Percentiles rank a stretch among this genome's conserved stretches.
phyloP scores from a whole-genome alignment of 2,329 filamentous ascomycete species.

The Hortaea sp. region DNA sequence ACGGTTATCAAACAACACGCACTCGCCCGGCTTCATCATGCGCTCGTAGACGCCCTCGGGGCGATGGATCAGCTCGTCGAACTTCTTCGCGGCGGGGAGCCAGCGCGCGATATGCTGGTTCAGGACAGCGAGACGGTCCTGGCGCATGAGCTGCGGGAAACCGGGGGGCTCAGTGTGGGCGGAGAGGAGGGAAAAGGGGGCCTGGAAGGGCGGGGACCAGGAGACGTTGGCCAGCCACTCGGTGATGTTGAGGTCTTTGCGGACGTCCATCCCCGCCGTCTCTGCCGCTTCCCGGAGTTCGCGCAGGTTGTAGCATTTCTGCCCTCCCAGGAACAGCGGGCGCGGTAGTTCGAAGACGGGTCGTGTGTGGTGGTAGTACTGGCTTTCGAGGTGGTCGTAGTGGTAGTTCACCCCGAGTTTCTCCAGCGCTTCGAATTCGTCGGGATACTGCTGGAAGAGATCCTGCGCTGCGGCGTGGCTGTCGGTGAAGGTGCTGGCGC shows the following conservation, averaged over 20 bases:
- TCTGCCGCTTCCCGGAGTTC: background rate
- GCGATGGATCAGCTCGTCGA: slow-evolving; percentile 51
- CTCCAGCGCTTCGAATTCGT: slow-evolving; percentile 8
- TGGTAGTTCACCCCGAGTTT: slow-evolving; percentile 37
- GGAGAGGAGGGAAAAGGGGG: slow-evolving; percentile 14
- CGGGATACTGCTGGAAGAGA: slow-evolving; percentile 13
- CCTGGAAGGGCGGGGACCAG: slow-evolving; percentile 30
- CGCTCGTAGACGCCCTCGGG: slow-evolving; percentile 55
- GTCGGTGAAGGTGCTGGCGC: slow-evolving; percentile 80
- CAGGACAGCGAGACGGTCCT: background rate
- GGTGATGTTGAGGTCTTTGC: slow-evolving; percentile 4
- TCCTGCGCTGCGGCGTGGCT: slow-evolving; percentile 49
- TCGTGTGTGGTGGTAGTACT: slow-evolving; percentile 20
- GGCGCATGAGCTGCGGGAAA: background rate
- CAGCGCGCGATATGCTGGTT: slow-evolving; percentile 27
- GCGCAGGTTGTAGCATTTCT: background rate
- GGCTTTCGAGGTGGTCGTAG: slow-evolving; percentile 38
- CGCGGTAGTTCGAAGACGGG: slow-evolving; percentile 14
- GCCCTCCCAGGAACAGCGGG: background rate
- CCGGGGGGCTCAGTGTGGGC: background rate
- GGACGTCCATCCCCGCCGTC: background rate
- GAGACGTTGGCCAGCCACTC: slow-evolving; percentile 21
- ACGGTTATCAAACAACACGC: slow-evolving; percentile 85
- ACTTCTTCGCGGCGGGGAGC: slow-evolving; percentile 42
- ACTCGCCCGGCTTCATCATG: slow-evolving; percentile 70